Percentiles rank a stretch among this genome's conserved stretches.
Evolutionary conservation across 805 yeast genomes (phyloP).

Genomic region (Hanseniaspora nectarophila): DNA sequence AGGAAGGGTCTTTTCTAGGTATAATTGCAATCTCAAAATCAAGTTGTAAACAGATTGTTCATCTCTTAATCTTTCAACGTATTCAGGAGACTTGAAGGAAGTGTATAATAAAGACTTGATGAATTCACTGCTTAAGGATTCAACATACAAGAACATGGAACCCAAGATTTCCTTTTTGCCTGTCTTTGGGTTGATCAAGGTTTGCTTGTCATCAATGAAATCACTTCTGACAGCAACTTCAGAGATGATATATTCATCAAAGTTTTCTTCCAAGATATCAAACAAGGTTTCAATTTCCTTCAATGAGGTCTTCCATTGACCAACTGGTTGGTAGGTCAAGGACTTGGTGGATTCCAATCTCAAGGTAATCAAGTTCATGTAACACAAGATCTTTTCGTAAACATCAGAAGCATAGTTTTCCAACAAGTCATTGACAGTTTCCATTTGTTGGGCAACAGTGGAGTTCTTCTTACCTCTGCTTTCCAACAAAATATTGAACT

Average conservation of each 20-base stretch:
- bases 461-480: conserved; percentile 92
- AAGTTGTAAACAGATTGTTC: conserved; percentile 65
- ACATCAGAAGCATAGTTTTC: conserved; percentile 38
- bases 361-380: conserved; percentile 71
- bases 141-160: conserved; percentile 73
- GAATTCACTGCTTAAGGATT: conserved; percentile 90
- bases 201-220: conserved; percentile 64
- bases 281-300: conserved; percentile 52
- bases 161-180: conserved; percentile 74
- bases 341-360: conserved; percentile 70
- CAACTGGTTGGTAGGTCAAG: conserved; percentile 61
- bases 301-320: conserved; percentile 65
- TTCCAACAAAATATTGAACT: conserved; percentile 65
- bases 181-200: conserved; percentile 41
- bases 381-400: conserved; percentile 67
- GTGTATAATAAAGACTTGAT: conserved; percentile 73
- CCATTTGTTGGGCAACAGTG: conserved; percentile 68
- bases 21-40: conserved; percentile 74
- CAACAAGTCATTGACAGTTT: conserved; percentile 50
- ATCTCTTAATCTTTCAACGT: conserved; percentile 78
- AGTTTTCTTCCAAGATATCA: conserved; percentile 53
- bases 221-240: conserved; percentile 63
- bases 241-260: conserved; percentile 48
- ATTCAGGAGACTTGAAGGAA: conserved; percentile 93
- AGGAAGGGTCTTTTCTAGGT: conserved; percentile 56